Conservation (phyloP, 1,139 yeast genomes). For the Wickerhamomyces sp. region DNA sequence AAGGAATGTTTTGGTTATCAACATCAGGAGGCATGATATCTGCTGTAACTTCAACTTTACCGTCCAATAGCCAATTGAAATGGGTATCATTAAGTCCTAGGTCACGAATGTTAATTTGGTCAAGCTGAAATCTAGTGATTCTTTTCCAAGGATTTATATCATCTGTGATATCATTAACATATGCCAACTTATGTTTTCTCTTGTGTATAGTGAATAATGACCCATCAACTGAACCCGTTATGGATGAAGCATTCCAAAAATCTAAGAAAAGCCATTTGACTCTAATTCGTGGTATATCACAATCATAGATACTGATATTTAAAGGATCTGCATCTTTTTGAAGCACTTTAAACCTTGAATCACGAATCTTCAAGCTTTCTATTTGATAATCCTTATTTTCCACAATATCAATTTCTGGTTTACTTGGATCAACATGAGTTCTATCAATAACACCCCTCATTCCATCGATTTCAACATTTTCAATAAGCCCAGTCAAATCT, state of each 20-base stretch:
- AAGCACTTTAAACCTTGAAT: constrained; percentile 46
- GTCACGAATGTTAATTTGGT: constrained; percentile 53
- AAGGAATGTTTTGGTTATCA: constrained; percentile 18
- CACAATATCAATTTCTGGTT: constrained; percentile 31
- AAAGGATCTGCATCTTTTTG: constrained; percentile 37
- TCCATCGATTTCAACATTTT: constrained; percentile 60
- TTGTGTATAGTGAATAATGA: constrained; percentile 73
- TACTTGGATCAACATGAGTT: constrained; percentile 42
- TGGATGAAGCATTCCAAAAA: constrained; percentile 63
- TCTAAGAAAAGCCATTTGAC: constrained; percentile 58
- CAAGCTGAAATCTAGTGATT: constrained; percentile 58
- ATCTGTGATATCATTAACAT: constrained; percentile 31
- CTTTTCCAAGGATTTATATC: constrained; percentile 43
- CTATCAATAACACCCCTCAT: constrained; percentile 46
- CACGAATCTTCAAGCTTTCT: constrained; percentile 48
- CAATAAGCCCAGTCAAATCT: constrained; percentile 60
- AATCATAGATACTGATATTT: constrained; percentile 54
- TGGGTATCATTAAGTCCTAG: constrained; percentile 35
- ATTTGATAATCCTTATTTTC: constrained; percentile 41
- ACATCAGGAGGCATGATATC: constrained; percentile 64
- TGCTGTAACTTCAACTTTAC: constrained; percentile 64
- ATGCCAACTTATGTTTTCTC: constrained; percentile 43
- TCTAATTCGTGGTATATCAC: constrained; percentile 59
- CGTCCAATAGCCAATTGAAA: constrained; percentile 68
- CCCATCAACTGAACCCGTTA: constrained; percentile 69